A percentile compares a stretch with the other conserved stretches of the same genome.
phyloP scores from a whole-genome alignment of 305 asterid species.

The Fraxinus ornus region DNA sequence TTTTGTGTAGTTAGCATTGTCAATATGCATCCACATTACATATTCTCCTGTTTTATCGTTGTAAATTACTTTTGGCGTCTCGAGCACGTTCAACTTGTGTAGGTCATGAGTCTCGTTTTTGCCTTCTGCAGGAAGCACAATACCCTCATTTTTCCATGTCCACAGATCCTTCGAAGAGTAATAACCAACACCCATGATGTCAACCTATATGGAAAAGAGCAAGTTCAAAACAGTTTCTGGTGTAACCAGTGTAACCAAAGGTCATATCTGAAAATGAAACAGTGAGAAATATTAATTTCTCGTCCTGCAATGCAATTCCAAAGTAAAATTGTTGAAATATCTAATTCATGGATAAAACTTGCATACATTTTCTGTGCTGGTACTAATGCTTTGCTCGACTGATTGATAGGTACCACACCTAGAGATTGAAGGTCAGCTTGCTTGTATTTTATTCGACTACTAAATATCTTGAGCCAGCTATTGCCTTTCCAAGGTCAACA shows the following conservation, averaged over 20 bases:
- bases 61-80: no score
- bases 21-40: constrained; percentile 98
- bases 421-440: not conserved
- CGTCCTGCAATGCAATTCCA: not conserved
- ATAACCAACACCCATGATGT: constrained; percentile 91
- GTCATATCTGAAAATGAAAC: not conserved
- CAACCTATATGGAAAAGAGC: constrained; percentile 58
- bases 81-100: constrained; percentile 74
- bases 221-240: not conserved
- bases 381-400: not conserved
- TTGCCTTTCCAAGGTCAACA: not conserved
- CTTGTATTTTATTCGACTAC: not conserved
- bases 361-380: not conserved
- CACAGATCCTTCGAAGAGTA: constrained; percentile 92
- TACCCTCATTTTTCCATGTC: constrained; percentile 94
- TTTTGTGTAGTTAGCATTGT: constrained; percentile 82
- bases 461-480: not conserved
- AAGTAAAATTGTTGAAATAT: not conserved
- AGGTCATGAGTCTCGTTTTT: constrained; percentile 72
- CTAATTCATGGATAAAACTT: constrained; percentile 1
- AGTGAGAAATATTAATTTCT: not conserved
- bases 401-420: not conserved
- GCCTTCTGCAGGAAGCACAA: constrained; percentile 79
- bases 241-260: not conserved
- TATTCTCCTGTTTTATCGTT: constrained; percentile 65